Conservation (phyloP, 2,329 filamentous ascomycete genomes). For the Aurifilum marmelostoma region DNA sequence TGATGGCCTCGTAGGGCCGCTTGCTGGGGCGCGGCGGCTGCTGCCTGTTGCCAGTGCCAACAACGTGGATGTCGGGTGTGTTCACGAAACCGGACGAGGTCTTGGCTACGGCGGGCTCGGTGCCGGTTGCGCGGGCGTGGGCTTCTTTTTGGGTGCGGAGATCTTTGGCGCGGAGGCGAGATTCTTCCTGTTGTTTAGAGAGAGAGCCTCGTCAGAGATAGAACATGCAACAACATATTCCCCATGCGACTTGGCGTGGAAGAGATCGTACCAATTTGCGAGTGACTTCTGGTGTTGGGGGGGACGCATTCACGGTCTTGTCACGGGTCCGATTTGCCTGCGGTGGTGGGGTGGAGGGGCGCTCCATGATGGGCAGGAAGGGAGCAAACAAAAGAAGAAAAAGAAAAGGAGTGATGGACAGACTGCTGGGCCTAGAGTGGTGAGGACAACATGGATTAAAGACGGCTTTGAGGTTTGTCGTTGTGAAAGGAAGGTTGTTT, state of each 20-base stretch:
- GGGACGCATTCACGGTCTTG: conserved; percentile 41
- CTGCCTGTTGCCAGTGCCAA: conserved; percentile 26
- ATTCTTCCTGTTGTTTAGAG: conserved; percentile 71
- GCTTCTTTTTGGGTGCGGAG: conserved; percentile 74
- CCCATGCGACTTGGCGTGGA: conserved; percentile 8
- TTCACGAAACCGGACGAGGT: conserved; percentile 72
- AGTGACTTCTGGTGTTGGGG: conserved; percentile 58
- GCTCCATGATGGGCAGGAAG: conserved; percentile 49
- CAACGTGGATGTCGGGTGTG: conserved; percentile 64
- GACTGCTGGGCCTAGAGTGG: no score
- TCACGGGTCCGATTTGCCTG: conserved; percentile 35
- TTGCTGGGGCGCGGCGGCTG: conserved; percentile 52
- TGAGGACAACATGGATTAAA: no score
- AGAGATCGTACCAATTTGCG: conserved; percentile 34
- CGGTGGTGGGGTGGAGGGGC: conserved; percentile 50
- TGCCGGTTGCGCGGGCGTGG: conserved; percentile 53
- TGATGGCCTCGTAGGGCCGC: conserved; percentile 69
- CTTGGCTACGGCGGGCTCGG: conserved; percentile 46
- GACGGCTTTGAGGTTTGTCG: not conserved
- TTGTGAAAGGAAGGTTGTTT: not conserved
- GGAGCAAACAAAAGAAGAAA: no score
- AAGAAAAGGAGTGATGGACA: not conserved
- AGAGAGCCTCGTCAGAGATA: conserved; percentile 9
- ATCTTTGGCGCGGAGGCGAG: conserved; percentile 85
- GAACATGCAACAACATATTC: not conserved